Evolutionary conservation across 306 rosid genomes (phyloP).

Genomic region (Cucumis hystrix): DNA sequence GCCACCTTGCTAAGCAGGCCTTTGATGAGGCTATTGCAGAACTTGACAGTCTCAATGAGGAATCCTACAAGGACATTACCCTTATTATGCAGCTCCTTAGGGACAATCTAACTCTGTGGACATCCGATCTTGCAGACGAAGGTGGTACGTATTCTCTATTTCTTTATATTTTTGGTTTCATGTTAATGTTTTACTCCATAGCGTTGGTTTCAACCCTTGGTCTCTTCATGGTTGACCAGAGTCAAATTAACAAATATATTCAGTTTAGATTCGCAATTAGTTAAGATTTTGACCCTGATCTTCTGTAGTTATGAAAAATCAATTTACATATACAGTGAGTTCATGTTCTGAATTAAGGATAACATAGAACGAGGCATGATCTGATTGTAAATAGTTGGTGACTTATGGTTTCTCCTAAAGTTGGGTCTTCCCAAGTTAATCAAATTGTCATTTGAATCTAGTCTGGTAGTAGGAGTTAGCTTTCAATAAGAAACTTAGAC

Average conservation of each 20-base stretch:
- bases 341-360: not conserved
- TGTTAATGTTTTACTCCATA: not conserved
- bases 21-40: constrained; percentile 35
- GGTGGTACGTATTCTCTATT: constrained; percentile 23
- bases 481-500: not conserved
- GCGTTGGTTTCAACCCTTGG: not conserved
- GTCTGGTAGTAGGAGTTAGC: not conserved
- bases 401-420: not conserved
- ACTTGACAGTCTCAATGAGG: constrained; percentile 33
- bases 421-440: not conserved
- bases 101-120: constrained; percentile 68
- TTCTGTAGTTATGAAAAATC: not conserved
- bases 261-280: not conserved
- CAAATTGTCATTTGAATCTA: not conserved
- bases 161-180: not conserved
- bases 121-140: constrained; percentile 45
- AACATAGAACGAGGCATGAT: not conserved
- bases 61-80: constrained; percentile 56
- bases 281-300: not conserved
- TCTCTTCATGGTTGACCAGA: not conserved
- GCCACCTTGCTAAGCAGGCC: constrained; percentile 30
- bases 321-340: not conserved
- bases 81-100: constrained; percentile 65
- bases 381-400: not conserved
- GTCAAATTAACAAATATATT: not conserved